These are phyloP conservation scores for Tranzscheliella williamsii DNA, from an alignment of 1,284 basidiomycete genomes.

Conservation along the genomic window DNA sequence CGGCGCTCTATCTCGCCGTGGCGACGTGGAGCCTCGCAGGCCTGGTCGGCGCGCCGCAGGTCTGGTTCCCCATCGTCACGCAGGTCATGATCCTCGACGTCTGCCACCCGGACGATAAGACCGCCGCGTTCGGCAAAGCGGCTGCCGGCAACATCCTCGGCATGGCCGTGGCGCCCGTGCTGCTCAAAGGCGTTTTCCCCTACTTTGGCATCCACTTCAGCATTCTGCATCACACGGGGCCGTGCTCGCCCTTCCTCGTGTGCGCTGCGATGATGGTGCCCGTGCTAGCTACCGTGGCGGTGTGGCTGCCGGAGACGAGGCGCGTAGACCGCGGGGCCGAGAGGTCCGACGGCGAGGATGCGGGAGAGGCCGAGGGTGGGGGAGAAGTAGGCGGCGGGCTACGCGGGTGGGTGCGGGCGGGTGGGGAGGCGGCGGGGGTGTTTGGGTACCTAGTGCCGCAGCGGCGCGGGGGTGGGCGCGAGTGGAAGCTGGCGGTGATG, in stretches of 20 bases:
- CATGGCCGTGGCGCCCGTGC: constrained; percentile 5
- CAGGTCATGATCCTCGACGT: constrained; percentile 32
- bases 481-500: constrained; percentile 26
- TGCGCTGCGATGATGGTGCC: background rate
- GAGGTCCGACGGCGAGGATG: no score
- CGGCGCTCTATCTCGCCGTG: constrained; percentile 4
- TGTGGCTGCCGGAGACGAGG: constrained; percentile 19
- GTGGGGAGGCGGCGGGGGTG: no score
- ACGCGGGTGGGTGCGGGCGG: no score
- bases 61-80: constrained; percentile 1
- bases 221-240: constrained; percentile 19
- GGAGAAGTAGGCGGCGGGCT: no score
- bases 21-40: background rate
- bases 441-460: constrained; percentile 24
- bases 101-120: constrained; percentile 17
- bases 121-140: constrained; percentile 7
- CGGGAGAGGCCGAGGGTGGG: no score
- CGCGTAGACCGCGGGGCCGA: no score
- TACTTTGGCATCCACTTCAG: constrained; percentile 18
- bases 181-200: constrained; percentile 11
- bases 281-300: background rate
- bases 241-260: constrained; percentile 27
- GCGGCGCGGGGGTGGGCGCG: constrained; percentile 3
- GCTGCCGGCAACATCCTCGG: constrained; percentile 10
- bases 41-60: constrained; percentile 9